Conservation (phyloP, 2,329 filamentous ascomycete genomes). For the Pezicula rhizophila region DNA sequence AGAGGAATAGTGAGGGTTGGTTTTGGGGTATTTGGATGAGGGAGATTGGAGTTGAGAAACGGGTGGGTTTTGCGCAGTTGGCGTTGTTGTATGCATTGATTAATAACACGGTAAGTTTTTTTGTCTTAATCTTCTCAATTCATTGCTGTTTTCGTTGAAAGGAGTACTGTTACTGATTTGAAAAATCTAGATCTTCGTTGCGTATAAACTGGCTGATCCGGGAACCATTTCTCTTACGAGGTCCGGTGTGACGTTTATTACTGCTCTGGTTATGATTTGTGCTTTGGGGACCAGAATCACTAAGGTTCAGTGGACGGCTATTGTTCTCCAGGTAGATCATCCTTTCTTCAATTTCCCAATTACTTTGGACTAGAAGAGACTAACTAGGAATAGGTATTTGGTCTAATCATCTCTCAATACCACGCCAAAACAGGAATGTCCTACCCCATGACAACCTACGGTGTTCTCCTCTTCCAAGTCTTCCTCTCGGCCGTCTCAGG, state of each 20-base stretch:
- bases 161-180: constrained; percentile 6
- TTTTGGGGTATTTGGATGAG: constrained; percentile 3
- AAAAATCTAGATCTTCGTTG: constrained; percentile 22
- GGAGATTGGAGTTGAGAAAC: constrained; percentile 23
- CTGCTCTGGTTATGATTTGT: constrained; percentile 25
- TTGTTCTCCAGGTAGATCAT: constrained; percentile 23
- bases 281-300: constrained; percentile 22
- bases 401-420: constrained; percentile 27
- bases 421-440: constrained; percentile 21
- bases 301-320: constrained; percentile 27
- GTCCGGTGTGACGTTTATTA: constrained; percentile 27
- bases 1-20: no score
- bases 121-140: neutral
- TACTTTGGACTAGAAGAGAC: no score
- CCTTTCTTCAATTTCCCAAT: neutral
- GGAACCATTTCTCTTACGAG: constrained; percentile 28
- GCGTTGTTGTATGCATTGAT: constrained; percentile 29
- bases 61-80: constrained; percentile 27
- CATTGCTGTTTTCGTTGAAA: no score
- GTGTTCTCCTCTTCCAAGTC: constrained; percentile 27
- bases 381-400: constrained; percentile 16
- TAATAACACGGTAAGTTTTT: constrained; percentile 25
- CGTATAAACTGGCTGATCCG: constrained; percentile 27
- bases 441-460: constrained; percentile 25
- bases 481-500: constrained; percentile 27